Conservation (phyloP, 2,329 filamentous ascomycete species). For the Colletotrichum phormii region DNA sequence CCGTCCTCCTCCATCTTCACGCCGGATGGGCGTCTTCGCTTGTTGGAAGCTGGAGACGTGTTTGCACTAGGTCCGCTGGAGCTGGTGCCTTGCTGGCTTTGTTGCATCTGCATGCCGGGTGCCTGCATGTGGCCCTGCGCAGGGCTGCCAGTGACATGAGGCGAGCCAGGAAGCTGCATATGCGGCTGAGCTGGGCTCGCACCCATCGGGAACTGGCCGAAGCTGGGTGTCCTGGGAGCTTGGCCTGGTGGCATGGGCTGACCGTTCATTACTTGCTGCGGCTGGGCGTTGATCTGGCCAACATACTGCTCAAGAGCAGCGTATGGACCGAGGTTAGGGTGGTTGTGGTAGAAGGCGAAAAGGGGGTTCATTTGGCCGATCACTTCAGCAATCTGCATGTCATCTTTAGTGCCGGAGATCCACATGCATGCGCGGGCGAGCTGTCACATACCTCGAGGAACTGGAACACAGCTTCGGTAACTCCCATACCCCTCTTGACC, state of each 20-base stretch:
- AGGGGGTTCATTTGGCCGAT: constrained; percentile 75
- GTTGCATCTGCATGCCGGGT: constrained; percentile 74
- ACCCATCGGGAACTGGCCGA: constrained; percentile 68
- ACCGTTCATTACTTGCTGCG: constrained; percentile 57
- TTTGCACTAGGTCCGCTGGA: constrained; percentile 76
- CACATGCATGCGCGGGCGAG: constrained; percentile 8
- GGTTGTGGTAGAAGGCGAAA: constrained; percentile 67
- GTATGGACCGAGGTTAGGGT: constrained; percentile 67
- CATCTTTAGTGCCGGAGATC: constrained; percentile 40
- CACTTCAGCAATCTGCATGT: constrained; percentile 69
- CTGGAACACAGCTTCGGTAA: constrained; percentile 71
- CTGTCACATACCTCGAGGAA: constrained; percentile 68
- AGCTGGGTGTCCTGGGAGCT: constrained; percentile 65
- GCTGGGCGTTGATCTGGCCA: constrained; percentile 55
- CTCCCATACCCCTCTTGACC: constrained; percentile 67
- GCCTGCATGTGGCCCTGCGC: constrained; percentile 72
- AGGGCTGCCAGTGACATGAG: constrained; percentile 69
- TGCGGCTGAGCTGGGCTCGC: constrained; percentile 71
- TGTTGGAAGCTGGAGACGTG: constrained; percentile 72
- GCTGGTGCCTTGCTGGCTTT: constrained; percentile 75
- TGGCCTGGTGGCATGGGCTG: constrained; percentile 61
- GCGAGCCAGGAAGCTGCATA: constrained; percentile 71
- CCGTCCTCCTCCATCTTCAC: constrained; percentile 69
- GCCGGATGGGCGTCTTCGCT: constrained; percentile 66
- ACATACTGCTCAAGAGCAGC: constrained; percentile 72